Evolutionary conservation across 352 stramenopile species (phyloP).

Genomic region (Phytophthora chlamydospora): DNA sequence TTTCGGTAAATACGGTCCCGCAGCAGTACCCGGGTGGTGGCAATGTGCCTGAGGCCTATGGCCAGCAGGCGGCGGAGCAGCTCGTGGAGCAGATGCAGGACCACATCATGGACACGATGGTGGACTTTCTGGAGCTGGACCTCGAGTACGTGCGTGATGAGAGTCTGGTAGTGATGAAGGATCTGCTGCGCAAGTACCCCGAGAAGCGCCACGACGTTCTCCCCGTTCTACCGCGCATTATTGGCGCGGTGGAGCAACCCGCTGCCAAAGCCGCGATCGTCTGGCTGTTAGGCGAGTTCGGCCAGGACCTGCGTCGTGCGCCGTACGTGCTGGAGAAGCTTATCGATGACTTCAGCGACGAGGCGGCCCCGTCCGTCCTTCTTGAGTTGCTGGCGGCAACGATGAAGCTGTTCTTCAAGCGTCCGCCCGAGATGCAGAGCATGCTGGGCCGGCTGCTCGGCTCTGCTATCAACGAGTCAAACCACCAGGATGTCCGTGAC

Average conservation of each 20-base stretch:
- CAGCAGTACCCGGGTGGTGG: conserved; percentile 39
- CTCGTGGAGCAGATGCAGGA: conserved; percentile 80
- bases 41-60: conserved; percentile 68
- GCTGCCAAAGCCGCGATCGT: conserved; percentile 94
- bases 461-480: conserved; percentile 94
- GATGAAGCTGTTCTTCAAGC: conserved; percentile 98
- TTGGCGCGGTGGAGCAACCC: conserved; percentile 73
- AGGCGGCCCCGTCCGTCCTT: conserved; percentile 90
- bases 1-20: conserved; percentile 47
- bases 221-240: conserved; percentile 79
- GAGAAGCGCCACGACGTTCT: conserved; percentile 93
- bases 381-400: conserved; percentile 95
- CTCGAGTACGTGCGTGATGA: conserved; percentile 97
- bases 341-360: conserved; percentile 93
- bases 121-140: conserved; percentile 98
- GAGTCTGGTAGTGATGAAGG: conserved; percentile 95
- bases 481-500: conserved; percentile 96
- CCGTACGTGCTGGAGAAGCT: conserved; percentile 98
- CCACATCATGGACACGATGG: conserved; percentile 92
- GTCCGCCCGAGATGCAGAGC: conserved; percentile 97
- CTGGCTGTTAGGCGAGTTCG: conserved; percentile 97
- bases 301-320: conserved; percentile 90
- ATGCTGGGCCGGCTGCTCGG: conserved; percentile 97
- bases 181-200: conserved; percentile 97
- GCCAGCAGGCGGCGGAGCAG: conserved; percentile 66